Conservation (phyloP, 2,329 filamentous ascomycete species). For the Thermomyces lanuginosus region DNA sequence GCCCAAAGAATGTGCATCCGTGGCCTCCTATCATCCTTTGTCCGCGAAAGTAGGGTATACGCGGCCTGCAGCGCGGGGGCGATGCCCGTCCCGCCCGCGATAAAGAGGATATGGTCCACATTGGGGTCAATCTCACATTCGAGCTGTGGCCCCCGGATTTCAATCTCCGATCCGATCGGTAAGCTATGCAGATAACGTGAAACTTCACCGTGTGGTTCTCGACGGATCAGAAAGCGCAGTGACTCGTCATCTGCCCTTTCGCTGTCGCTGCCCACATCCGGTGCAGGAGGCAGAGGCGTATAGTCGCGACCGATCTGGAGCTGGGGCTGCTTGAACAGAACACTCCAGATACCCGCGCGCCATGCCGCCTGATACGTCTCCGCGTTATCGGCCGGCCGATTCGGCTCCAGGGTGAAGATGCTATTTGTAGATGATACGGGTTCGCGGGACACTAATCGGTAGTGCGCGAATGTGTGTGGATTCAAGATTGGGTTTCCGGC, state of each 20-base stretch:
- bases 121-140: slow-evolving; percentile 47
- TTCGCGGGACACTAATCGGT: slow-evolving; percentile 26
- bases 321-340: slow-evolving; percentile 88
- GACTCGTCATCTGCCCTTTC: slow-evolving; percentile 14
- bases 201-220: slow-evolving; percentile 65
- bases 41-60: slow-evolving; percentile 35
- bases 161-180: slow-evolving; percentile 45
- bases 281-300: slow-evolving; percentile 62
- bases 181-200: slow-evolving; percentile 62
- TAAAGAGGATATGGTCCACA: slow-evolving; percentile 52
- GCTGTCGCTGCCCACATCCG: slow-evolving; percentile 3
- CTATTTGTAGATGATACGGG: slow-evolving; percentile 31
- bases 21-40: slow-evolving; percentile 17
- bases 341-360: slow-evolving; percentile 59
- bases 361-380: slow-evolving; percentile 34
- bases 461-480: slow-evolving; percentile 24
- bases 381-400: slow-evolving; percentile 16
- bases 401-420: slow-evolving; percentile 29
- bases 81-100: slow-evolving; percentile 86
- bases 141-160: slow-evolving; percentile 61
- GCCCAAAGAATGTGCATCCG: slow-evolving; percentile 70
- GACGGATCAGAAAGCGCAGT: slow-evolving; percentile 63
- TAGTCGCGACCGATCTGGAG: slow-evolving; percentile 84
- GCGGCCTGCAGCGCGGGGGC: slow-evolving; percentile 75
- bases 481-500: slow-evolving; percentile 16